These are phyloP conservation scores for Daldinia sp. DNA, from an alignment of 2,329 filamentous ascomycete genomes.

Conservation along the genomic window DNA sequence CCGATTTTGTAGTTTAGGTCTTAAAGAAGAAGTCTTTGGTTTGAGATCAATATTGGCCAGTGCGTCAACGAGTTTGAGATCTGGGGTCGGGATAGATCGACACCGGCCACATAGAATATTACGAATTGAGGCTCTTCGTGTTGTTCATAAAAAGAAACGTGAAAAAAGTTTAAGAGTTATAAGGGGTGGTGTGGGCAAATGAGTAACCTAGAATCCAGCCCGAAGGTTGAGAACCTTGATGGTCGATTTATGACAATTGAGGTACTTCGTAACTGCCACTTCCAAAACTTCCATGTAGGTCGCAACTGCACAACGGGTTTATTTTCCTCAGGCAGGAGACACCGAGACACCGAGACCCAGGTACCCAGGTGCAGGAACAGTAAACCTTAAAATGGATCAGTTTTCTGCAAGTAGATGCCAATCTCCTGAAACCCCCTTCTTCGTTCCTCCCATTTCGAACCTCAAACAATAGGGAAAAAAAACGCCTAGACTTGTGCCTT, in stretches of 20 bases:
- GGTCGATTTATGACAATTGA: conserved; percentile 14
- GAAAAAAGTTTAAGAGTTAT: conserved; percentile 7
- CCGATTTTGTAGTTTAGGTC: background rate
- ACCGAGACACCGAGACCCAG: background rate
- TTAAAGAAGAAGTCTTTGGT: background rate
- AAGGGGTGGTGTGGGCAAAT: conserved; percentile 21
- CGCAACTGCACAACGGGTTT: background rate
- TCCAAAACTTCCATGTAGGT: too few relatives aligned
- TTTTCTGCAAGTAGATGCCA: background rate
- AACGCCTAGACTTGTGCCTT: conserved; percentile 5
- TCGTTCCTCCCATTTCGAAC: conserved; percentile 15
- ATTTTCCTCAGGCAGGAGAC: background rate
- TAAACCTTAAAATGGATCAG: background rate
- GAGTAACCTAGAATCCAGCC: conserved; percentile 18
- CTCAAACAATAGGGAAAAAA: too few relatives aligned
- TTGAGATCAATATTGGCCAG: conserved; percentile 15
- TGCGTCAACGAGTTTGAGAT: background rate
- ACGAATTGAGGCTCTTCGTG: conserved; percentile 17
- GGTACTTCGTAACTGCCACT: background rate
- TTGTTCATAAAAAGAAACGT: background rate
- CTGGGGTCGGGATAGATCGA: conserved; percentile 21
- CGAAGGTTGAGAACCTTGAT: conserved; percentile 32
- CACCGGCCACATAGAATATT: conserved; percentile 4
- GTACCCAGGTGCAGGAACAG: background rate
- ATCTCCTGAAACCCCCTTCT: background rate